Evolutionary conservation across 495 filamentous ascomycete genomes (phyloP).

Genomic region (Podospora didyma): DNA sequence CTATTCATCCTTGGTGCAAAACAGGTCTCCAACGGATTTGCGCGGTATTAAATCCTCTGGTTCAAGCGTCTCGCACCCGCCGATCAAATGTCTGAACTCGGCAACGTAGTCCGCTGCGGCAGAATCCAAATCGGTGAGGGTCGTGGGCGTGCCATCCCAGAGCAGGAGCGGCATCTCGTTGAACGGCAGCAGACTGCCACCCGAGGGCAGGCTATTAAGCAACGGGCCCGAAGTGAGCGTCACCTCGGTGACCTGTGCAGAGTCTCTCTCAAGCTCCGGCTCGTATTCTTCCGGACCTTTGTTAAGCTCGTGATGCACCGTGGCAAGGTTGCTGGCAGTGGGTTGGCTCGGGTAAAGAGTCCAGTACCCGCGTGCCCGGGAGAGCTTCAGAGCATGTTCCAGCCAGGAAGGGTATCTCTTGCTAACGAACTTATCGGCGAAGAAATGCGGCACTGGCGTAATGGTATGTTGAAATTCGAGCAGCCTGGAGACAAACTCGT

Average conservation of each 20-base stretch:
- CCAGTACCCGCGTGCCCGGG: slow-evolving; percentile 66
- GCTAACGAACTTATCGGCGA: slow-evolving; percentile 48
- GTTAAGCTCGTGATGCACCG: slow-evolving; percentile 70
- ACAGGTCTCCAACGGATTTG: slow-evolving; percentile 21
- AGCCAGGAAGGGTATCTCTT: slow-evolving; percentile 70
- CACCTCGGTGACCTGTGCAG: slow-evolving; percentile 16
- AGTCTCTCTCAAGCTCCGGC: slow-evolving; percentile 15
- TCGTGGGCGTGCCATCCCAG: slow-evolving; percentile 37
- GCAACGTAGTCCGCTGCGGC: slow-evolving; percentile 36
- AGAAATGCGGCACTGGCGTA: slow-evolving; percentile 23
- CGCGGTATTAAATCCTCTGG: slow-evolving; percentile 15
- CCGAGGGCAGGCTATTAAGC: slow-evolving; percentile 34
- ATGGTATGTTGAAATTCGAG: slow-evolving; percentile 40
- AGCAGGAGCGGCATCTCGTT: slow-evolving; percentile 35
- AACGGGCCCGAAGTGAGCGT: slow-evolving; percentile 25
- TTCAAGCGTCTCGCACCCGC: slow-evolving; percentile 31
- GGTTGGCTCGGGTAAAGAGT: slow-evolving; percentile 65
- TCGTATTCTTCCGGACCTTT: slow-evolving; percentile 66
- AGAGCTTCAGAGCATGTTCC: slow-evolving; percentile 70
- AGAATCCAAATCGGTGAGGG: slow-evolving; percentile 28
- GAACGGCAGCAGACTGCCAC: slow-evolving; percentile 31
- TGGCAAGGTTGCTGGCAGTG: slow-evolving; percentile 50
- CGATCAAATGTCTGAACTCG: slow-evolving; percentile 37
- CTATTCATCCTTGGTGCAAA: slow-evolving; percentile 20
- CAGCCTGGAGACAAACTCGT: slow-evolving; percentile 62